phyloP scores from a whole-genome alignment of 1,139 yeast genomes.

The Williopsis jadinii region DNA sequence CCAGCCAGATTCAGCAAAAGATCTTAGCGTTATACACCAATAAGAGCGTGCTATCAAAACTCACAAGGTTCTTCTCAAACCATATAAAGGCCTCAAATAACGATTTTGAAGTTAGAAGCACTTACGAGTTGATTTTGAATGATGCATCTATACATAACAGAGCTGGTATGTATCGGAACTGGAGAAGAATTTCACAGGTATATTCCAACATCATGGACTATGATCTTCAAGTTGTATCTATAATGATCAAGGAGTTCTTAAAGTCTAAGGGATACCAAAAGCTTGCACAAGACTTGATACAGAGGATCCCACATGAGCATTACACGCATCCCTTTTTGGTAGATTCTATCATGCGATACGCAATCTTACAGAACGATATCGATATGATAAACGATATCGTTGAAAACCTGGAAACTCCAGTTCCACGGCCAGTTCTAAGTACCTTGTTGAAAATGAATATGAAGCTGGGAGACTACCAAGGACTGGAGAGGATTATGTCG shows the following conservation, averaged over 20 bases:
- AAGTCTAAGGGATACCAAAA: slow-evolving; percentile 27
- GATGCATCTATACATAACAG: slow-evolving; percentile 22
- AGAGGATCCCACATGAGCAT: slow-evolving; percentile 27
- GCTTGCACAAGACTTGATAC: slow-evolving; percentile 26
- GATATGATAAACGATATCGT: slow-evolving; percentile 26
- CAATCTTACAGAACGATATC: slow-evolving; percentile 24
- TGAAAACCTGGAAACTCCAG: slow-evolving; percentile 21
- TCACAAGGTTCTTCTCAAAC: slow-evolving; percentile 4
- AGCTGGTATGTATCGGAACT: slow-evolving; percentile 12
- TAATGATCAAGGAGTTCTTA: slow-evolving; percentile 26
- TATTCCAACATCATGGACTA: slow-evolving; percentile 18
- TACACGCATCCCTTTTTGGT: slow-evolving; percentile 31
- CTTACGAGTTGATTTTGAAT: slow-evolving; percentile 20
- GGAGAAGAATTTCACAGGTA: slow-evolving; percentile 15
- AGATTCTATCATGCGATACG: slow-evolving; percentile 28
- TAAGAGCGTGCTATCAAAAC: background rate
- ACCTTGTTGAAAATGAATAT: slow-evolving; percentile 35
- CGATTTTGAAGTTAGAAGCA: slow-evolving; percentile 7
- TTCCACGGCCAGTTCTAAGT: slow-evolving; percentile 26
- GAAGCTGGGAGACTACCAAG: slow-evolving; percentile 31
- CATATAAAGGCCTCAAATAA: slow-evolving; percentile 2
- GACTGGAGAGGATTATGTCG: slow-evolving; percentile 33
- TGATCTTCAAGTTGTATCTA: slow-evolving; percentile 25
- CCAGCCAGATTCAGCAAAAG: slow-evolving; percentile 5
- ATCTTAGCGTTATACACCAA: slow-evolving; percentile 2